Evolutionary conservation across 352 stramenopile species (phyloP).

Genomic region (Globisporangium barbulae): DNA sequence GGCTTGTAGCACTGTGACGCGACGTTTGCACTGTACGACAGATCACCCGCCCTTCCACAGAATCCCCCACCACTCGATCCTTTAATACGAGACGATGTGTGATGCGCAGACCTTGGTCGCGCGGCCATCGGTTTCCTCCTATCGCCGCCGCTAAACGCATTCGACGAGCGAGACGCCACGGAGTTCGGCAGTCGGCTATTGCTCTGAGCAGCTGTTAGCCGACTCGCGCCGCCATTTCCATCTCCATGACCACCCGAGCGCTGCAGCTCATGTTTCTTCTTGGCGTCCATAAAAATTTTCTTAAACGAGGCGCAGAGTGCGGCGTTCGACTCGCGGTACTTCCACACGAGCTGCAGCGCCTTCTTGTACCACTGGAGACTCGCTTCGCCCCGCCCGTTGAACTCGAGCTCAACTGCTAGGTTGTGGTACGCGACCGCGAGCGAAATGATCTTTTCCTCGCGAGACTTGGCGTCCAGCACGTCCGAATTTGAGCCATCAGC

Average conservation of each 20-base stretch:
- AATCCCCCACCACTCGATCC: neutral
- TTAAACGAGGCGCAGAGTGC: constrained; percentile 68
- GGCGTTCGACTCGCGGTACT: constrained; percentile 58
- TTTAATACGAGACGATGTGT: constrained; percentile 14
- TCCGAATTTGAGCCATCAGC: constrained; percentile 12
- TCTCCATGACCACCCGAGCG: constrained; percentile 5
- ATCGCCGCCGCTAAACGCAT: constrained; percentile 5
- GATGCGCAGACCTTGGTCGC: constrained; percentile 41
- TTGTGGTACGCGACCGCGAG: constrained; percentile 82
- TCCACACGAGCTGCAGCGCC: constrained; percentile 60
- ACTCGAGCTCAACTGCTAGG: constrained; percentile 74
- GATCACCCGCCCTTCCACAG: constrained; percentile 14
- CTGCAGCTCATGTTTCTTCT: constrained; percentile 43
- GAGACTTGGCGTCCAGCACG: constrained; percentile 49
- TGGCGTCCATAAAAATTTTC: constrained; percentile 68
- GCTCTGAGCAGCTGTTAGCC: neutral
- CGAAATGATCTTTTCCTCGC: constrained; percentile 74
- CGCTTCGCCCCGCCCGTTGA: constrained; percentile 61
- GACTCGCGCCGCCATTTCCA: constrained; percentile 6
- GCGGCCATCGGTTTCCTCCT: constrained; percentile 1
- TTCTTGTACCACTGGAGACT: constrained; percentile 87
- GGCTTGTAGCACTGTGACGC: constrained; percentile 62
- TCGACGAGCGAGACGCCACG: neutral
- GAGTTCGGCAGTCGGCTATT: neutral
- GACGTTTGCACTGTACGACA: constrained; percentile 63